phyloP scores from a whole-genome alignment of 495 filamentous ascomycete species.

The Aspergillus sclerotioniger region DNA sequence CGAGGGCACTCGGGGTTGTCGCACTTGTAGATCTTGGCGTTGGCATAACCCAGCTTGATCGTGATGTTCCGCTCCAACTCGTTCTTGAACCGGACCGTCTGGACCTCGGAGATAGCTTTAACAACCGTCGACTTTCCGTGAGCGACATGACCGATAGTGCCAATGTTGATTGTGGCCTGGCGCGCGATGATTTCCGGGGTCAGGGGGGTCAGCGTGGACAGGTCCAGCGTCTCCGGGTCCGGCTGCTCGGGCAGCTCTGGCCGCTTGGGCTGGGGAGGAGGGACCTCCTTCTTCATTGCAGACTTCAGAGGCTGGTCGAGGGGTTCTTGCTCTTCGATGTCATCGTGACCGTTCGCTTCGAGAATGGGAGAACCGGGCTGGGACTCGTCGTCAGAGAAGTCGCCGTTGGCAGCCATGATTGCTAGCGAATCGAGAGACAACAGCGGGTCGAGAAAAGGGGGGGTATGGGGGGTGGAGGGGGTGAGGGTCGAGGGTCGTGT shows the following conservation, averaged over 20 bases:
- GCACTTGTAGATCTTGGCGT: slow-evolving; percentile 99
- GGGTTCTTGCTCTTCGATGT: slow-evolving; percentile 52
- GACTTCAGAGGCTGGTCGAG: slow-evolving; percentile 60
- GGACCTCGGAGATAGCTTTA: slow-evolving; percentile 97
- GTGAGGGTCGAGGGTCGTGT: slow-evolving; percentile 11
- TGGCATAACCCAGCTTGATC: slow-evolving; percentile 99
- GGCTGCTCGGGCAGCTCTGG: slow-evolving; percentile 84
- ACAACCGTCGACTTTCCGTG: slow-evolving; percentile 98
- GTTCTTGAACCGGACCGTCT: slow-evolving; percentile 99
- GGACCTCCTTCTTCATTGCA: slow-evolving; percentile 59
- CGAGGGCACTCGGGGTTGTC: slow-evolving; percentile 86
- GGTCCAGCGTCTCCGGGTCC: slow-evolving; percentile 79
- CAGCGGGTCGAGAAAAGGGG: slow-evolving; percentile 12
- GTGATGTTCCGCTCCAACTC: slow-evolving; percentile 98
- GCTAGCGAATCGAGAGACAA: slow-evolving; percentile 26
- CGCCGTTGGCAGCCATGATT: slow-evolving; percentile 65
- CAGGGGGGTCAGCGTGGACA: slow-evolving; percentile 72
- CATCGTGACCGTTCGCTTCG: slow-evolving; percentile 52
- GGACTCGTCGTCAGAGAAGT: slow-evolving; percentile 60
- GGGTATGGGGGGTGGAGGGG: slow-evolving; percentile 15
- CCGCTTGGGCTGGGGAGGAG: slow-evolving; percentile 45
- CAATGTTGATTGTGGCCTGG: slow-evolving; percentile 98
- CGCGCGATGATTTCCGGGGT: slow-evolving; percentile 95
- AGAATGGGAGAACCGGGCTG: slow-evolving; percentile 59
- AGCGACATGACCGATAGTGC: slow-evolving; percentile 97